These are phyloP conservation scores for Brachypodium distachyon DNA, from an alignment of 202 grass and related monocot genomes.

Conservation along the genomic window DNA sequence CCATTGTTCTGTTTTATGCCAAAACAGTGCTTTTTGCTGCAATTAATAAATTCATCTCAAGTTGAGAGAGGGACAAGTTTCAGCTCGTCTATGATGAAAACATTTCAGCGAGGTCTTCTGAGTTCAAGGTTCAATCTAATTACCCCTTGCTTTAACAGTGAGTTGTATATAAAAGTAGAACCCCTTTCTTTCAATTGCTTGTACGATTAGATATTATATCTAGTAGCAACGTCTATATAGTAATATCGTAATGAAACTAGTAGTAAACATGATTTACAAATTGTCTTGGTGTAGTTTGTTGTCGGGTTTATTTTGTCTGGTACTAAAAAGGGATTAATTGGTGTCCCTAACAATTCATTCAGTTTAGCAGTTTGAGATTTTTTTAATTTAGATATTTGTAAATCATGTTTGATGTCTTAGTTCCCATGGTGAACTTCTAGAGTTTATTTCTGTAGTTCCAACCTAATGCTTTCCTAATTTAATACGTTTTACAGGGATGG, in stretches of 20 bases:
- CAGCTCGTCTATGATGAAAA: conserved; percentile 82
- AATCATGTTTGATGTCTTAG: neutral
- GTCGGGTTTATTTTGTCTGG: neutral
- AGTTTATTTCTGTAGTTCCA: neutral
- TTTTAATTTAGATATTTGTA: neutral
- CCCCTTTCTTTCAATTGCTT: neutral
- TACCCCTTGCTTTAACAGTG: neutral
- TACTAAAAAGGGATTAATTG: neutral
- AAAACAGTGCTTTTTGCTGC: conserved; percentile 79
- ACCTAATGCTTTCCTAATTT: conserved; percentile 2
- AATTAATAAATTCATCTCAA: conserved; percentile 97
- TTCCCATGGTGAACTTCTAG: neutral
- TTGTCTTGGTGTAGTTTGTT: neutral
- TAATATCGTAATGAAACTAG: neutral
- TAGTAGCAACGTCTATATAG: neutral
- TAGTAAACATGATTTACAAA: conserved; percentile 8
- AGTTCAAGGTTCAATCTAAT: conserved; percentile 59
- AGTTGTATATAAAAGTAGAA: neutral
- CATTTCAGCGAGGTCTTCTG: conserved; percentile 86
- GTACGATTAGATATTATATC: conserved; percentile 6
- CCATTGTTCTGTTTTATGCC: conserved; percentile 7
- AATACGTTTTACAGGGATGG: conserved; percentile 54
- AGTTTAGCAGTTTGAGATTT: neutral
- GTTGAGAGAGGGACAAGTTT: conserved; percentile 59
- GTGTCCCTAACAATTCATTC: neutral